Evolutionary conservation across 306 rosid species (phyloP).

Genomic region (Elaeagnus macrophylla): DNA sequence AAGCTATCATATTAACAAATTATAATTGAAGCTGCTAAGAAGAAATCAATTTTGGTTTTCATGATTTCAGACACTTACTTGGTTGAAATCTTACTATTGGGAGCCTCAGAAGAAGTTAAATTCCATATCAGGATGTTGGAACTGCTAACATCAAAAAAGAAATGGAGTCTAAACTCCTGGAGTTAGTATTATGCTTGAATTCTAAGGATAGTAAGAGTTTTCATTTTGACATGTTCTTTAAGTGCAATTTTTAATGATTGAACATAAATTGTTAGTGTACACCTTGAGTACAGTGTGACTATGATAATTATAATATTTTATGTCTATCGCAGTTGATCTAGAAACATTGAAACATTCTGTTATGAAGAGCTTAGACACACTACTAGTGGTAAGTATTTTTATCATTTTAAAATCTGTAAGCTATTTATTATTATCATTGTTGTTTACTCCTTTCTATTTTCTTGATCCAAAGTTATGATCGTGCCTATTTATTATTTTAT

Average conservation of each 20-base stretch:
- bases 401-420: background rate
- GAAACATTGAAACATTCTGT: constrained; percentile 44
- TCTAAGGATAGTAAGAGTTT: constrained; percentile 29
- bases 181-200: constrained; percentile 47
- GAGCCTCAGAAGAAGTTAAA: constrained; percentile 76
- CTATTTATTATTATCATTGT: background rate
- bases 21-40: too few relatives aligned
- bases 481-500: constrained; percentile 18
- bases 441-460: background rate
- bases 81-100: constrained; percentile 91
- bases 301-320: too few relatives aligned
- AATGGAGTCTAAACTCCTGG: constrained; percentile 52
- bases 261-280: background rate
- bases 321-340: constrained; percentile 46
- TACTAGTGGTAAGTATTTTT: constrained; percentile 39
- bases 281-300: too few relatives aligned
- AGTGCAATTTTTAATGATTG: constrained; percentile 5
- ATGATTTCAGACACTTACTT: constrained; percentile 72
- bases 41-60: constrained; percentile 5
- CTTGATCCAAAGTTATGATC: constrained; percentile 1
- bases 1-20: too few relatives aligned
- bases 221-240: background rate
- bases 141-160: constrained; percentile 37
- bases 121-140: constrained; percentile 69
- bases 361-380: constrained; percentile 65